Percentiles rank a stretch among this genome's conserved stretches.
phyloP scores from a whole-genome alignment of 225 moss, liverwort and hornwort genomes.

The Anthoceros angustus region DNA sequence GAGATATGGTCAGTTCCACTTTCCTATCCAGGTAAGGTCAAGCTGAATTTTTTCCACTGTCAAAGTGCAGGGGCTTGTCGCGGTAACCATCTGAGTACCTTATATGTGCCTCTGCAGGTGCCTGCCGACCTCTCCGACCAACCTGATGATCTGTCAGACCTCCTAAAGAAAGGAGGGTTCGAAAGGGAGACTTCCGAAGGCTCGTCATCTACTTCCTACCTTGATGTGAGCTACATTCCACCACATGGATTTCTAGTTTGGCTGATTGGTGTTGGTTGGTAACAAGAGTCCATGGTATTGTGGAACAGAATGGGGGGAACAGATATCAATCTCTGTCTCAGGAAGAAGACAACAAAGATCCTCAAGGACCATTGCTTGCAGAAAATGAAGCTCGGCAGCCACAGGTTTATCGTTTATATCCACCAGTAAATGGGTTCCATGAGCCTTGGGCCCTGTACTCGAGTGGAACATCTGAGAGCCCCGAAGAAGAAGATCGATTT shows the following conservation, averaged over 20 bases:
- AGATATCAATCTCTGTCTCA: not conserved
- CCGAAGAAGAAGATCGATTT: slow-evolving; percentile 49
- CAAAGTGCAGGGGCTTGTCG: not conserved
- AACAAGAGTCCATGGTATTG: not conserved
- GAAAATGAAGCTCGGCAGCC: not conserved
- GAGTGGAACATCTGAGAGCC: slow-evolving; percentile 34
- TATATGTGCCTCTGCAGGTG: slow-evolving; percentile 32
- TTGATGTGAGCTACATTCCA: slow-evolving; percentile 27
- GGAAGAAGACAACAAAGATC: not conserved
- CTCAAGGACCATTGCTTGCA: not conserved
- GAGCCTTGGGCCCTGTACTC: slow-evolving; percentile 49
- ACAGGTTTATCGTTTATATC: not conserved
- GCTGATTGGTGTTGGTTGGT: not conserved
- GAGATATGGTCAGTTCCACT: not conserved
- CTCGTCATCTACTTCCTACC: slow-evolving; percentile 35
- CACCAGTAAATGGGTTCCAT: slow-evolving; percentile 16
- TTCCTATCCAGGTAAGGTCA: not conserved
- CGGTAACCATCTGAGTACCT: not conserved
- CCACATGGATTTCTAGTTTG: not conserved
- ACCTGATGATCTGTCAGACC: slow-evolving; percentile 50
- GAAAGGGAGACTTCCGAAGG: slow-evolving; percentile 42
- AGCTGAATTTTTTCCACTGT: not conserved
- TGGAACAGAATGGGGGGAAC: not conserved
- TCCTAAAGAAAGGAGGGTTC: slow-evolving; percentile 27
- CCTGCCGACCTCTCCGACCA: slow-evolving; percentile 63